Evolutionary conservation across 1,139 yeast species (phyloP).

Genomic region (Pichia sp.): DNA sequence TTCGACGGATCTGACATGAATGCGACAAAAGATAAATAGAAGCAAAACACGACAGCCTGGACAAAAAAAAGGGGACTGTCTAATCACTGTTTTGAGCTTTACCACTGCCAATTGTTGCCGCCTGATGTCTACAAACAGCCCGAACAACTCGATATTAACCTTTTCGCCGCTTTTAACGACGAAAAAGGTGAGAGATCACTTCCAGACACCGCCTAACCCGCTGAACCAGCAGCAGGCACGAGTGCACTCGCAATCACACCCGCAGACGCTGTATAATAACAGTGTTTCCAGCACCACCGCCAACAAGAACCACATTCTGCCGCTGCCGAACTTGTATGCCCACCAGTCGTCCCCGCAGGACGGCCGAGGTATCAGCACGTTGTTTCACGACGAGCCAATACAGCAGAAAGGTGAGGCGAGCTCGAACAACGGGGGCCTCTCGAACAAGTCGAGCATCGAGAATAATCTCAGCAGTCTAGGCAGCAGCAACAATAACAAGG

Average conservation of each 20-base stretch:
- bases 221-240: conserved; percentile 26
- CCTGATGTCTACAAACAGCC: conserved; percentile 32
- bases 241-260: conserved; percentile 9
- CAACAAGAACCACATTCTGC: conserved; percentile 6
- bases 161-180: conserved; percentile 56
- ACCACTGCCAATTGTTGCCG: not conserved
- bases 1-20: not conserved
- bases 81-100: not conserved
- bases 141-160: conserved; percentile 55
- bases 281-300: not conserved
- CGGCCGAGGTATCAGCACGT: conserved; percentile 2
- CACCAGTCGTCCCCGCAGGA: conserved; percentile 21
- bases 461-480: not conserved
- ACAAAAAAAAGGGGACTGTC: not conserved
- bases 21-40: not conserved
- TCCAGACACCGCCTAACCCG: conserved; percentile 56
- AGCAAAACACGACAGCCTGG: not conserved
- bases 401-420: not conserved
- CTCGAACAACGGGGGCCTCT: not conserved
- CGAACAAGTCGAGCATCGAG: not conserved
- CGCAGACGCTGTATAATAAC: conserved; percentile 12
- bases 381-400: conserved; percentile 6
- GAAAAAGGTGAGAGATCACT: conserved; percentile 42
- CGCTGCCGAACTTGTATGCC: conserved; percentile 15
- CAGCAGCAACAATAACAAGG: not conserved